Percentiles rank a stretch among this genome's conserved stretches.
phyloP scores from a whole-genome alignment of 176 grass and related monocot genomes.

The Microstegium vimineum region DNA sequence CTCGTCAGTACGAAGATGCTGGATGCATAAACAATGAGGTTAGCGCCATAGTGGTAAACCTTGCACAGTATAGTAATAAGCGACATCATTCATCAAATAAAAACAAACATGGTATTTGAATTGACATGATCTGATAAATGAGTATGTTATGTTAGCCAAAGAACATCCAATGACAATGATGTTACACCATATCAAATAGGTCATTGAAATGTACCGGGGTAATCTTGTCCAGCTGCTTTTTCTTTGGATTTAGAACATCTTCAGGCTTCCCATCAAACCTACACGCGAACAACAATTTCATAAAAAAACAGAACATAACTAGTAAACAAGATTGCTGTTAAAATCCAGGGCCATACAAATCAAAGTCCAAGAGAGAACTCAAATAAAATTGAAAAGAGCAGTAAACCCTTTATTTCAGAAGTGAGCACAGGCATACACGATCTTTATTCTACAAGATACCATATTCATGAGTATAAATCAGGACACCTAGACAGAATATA shows the following conservation, averaged over 20 bases:
- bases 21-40: constrained; percentile 23
- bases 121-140: not conserved
- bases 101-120: not conserved
- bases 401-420: not conserved
- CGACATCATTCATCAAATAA: not conserved
- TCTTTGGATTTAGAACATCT: constrained; percentile 98
- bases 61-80: not conserved
- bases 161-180: not conserved
- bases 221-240: constrained; percentile 97
- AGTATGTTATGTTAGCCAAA: constrained; percentile 2
- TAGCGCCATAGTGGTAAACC: not conserved
- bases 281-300: constrained; percentile 16
- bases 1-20: constrained; percentile 71
- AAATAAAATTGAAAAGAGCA: not conserved
- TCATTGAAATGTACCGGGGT: constrained; percentile 52
- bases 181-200: not conserved
- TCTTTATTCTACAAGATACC: not conserved
- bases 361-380: not conserved
- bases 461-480: not conserved
- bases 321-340: not conserved
- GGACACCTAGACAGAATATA: not conserved
- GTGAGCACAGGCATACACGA: not conserved
- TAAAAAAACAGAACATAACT: not conserved
- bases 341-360: not conserved
- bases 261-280: constrained; percentile 81